Evolutionary conservation across 2,329 filamentous ascomycete genomes (phyloP).

Genomic region (Elsinoe batatas): DNA sequence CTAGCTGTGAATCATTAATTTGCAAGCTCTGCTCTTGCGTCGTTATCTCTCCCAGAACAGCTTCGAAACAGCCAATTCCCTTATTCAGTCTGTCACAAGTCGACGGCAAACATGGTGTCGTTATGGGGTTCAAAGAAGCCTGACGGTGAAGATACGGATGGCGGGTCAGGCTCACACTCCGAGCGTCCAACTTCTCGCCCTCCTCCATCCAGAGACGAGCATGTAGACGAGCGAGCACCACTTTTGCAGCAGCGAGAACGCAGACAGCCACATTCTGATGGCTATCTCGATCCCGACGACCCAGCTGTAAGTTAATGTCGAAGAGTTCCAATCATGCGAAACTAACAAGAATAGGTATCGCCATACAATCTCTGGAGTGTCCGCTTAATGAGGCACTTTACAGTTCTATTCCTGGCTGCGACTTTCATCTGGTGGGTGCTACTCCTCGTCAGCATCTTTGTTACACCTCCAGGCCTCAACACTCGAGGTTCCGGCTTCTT

Average conservation of each 20-base stretch:
- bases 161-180: slow-evolving; percentile 21
- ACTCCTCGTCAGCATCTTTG: slow-evolving; percentile 79
- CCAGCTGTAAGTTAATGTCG: slow-evolving; percentile 52
- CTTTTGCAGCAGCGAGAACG: slow-evolving; percentile 48
- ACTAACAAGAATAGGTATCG: slow-evolving; percentile 45
- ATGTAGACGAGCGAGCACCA: slow-evolving; percentile 51
- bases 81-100: neutral
- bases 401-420: slow-evolving; percentile 62
- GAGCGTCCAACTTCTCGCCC: slow-evolving; percentile 14
- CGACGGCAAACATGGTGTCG: slow-evolving; percentile 34
- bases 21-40: neutral
- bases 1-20: slow-evolving; percentile 1
- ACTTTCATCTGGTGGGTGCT: slow-evolving; percentile 90
- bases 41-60: too few relatives aligned
- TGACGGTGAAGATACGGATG: slow-evolving; percentile 28
- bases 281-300: slow-evolving; percentile 67
- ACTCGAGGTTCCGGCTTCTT: slow-evolving; percentile 88
- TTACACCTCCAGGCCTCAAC: slow-evolving; percentile 78
- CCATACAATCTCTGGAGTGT: slow-evolving; percentile 95
- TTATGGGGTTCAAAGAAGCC: slow-evolving; percentile 48
- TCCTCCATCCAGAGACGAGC: slow-evolving; percentile 23
- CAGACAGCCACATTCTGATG: slow-evolving; percentile 52
- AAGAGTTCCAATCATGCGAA: neutral
- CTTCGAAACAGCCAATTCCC: neutral
- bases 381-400: slow-evolving; percentile 66